Base-by-base conservation (phyloP, 2,329 filamentous ascomycete genomes). In the Neurospora sp. region DNA sequence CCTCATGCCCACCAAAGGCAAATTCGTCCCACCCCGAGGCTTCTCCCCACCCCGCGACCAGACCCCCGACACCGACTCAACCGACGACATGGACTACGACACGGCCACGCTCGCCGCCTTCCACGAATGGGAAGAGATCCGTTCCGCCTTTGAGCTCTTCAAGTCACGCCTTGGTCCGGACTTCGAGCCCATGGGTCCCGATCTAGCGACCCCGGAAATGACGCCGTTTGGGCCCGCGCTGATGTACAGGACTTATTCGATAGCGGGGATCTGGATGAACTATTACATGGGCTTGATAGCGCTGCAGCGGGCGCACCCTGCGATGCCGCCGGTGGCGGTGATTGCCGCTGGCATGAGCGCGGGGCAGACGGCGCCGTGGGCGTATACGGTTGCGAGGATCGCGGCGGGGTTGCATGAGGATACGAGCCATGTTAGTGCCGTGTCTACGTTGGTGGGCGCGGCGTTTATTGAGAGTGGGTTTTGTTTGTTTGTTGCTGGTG, bases 251-350 rank as follows among this genome's bases (percentile, higher is more conserved):
- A 95, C 92, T 1, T 95, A 93, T 78, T 90, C 91, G n/a, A 91
- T 98, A 73, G 92, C 92, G 2, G 91, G 92, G 40, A 85, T 97
- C 28, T 97, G 93, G 93, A 89, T 92, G 77, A 91, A 94, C 73
- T 94, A 92, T 78, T 91, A 97, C 79, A 92, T 95, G 84, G 90
- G 90, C 0, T 85, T 93, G 66, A 95, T 98, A 70, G 86, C 94
- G 69, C 85, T 96, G n/a, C 84, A 95, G 71, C 87, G 96, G 40
- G 85, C 90, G 0, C 94, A 97, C 74, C 96, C 96, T 0, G 87
- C 87, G 33, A 97, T 97, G 93, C 95, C 94, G 0, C 93, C 95
- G 0, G 90, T 94, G 9, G 91, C 93, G 42, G 93, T 97, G 88
- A 87, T 93, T 75, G 93, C 96, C 2, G 93, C 93, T 0, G 91